phyloP scores from a whole-genome alignment of 1,284 basidiomycete species.

The Cronartium quercuum region DNA sequence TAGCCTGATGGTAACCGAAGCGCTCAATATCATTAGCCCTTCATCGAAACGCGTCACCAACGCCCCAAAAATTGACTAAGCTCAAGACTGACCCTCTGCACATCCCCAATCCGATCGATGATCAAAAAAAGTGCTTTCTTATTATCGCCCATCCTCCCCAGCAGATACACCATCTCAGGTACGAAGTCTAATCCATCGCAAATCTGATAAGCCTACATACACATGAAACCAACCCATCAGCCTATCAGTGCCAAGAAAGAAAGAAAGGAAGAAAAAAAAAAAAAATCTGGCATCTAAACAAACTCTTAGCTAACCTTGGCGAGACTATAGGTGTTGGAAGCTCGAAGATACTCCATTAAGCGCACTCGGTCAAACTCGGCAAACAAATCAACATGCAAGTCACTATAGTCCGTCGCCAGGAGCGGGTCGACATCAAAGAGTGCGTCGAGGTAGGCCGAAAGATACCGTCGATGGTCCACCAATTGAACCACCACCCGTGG shows the following conservation, averaged over 20 bases:
- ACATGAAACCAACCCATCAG: not conserved
- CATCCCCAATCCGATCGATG: constrained; percentile 89
- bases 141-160: constrained; percentile 96
- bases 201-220: constrained; percentile 69
- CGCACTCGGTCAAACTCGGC: constrained; percentile 74
- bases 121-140: constrained; percentile 88
- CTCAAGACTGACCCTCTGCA: constrained; percentile 61
- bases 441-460: constrained; percentile 89
- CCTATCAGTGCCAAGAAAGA: not conserved
- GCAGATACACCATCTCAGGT: constrained; percentile 92
- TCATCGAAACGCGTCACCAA: not conserved
- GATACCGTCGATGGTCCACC: constrained; percentile 66
- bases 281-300: not conserved
- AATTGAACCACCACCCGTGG: constrained; percentile 82
- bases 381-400: constrained; percentile 83
- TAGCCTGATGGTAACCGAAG: constrained; percentile 60
- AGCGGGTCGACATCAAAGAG: constrained; percentile 81
- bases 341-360: constrained; percentile 83
- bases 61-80: not conserved
- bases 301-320: constrained; percentile 59
- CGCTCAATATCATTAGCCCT: not conserved
- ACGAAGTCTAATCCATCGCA: constrained; percentile 81
- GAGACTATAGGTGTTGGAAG: constrained; percentile 84
- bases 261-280: constrained; percentile 12
- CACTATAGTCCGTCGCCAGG: constrained; percentile 71